These are phyloP conservation scores for Aspergillus sp. DNA, from an alignment of 2,329 filamentous ascomycete genomes.

Conservation along the genomic window DNA sequence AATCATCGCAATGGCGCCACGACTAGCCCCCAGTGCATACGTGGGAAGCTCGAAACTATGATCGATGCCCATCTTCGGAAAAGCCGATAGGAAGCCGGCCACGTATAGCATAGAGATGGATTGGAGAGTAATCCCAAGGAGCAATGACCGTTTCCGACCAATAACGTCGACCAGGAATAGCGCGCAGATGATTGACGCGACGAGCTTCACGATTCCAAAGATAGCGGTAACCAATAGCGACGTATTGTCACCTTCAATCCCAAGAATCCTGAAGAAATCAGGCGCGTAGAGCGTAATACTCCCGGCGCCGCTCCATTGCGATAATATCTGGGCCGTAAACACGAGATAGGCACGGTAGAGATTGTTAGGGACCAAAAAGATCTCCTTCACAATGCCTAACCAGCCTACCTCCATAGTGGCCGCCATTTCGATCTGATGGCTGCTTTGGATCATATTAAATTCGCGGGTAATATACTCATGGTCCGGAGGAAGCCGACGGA, in stretches of 20 bases:
- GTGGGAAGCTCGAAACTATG: too few species aligned
- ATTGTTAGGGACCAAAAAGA: conserved; percentile 28
- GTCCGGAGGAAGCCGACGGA: neutral
- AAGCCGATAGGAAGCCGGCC: conserved; percentile 31
- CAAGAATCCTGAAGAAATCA: conserved; percentile 32
- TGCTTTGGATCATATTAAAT: neutral
- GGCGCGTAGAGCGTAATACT: conserved; percentile 35
- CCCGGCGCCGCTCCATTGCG: conserved; percentile 38
- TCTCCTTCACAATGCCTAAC: conserved; percentile 23
- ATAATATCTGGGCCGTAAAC: conserved; percentile 27
- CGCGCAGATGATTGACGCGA: conserved; percentile 31
- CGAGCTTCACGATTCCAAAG: conserved; percentile 36
- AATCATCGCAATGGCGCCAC: conserved; percentile 60
- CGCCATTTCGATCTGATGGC: neutral
- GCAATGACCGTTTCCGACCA: conserved; percentile 31
- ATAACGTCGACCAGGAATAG: conserved; percentile 39
- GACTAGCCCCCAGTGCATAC: conserved; percentile 16
- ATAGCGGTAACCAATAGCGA: conserved; percentile 34
- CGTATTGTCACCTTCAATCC: conserved; percentile 16
- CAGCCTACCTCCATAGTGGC: neutral
- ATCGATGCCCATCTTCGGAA: conserved; percentile 14
- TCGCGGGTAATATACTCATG: neutral
- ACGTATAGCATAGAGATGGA: conserved; percentile 36
- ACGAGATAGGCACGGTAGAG: conserved; percentile 32
- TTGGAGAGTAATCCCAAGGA: conserved; percentile 29